Base-by-base conservation (phyloP, 2,329 filamentous ascomycete species). In the Colletotrichum sojae region DNA sequence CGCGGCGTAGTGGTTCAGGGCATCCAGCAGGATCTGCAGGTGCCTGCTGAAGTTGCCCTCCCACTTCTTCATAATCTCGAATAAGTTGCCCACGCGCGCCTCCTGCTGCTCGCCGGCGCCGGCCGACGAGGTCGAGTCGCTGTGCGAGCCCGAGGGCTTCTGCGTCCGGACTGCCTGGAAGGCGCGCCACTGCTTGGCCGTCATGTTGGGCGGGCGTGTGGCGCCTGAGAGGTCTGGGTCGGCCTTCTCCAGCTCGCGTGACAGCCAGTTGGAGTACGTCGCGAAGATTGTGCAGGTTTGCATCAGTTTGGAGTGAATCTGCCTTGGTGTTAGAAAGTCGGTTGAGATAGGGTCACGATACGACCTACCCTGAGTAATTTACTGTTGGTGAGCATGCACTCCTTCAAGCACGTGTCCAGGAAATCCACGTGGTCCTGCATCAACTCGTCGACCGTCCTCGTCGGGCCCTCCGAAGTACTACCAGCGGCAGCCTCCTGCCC, bases 371-470 rank as follows among this genome's bases (percentile, higher is more conserved):
- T 92, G 6, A 99, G 83, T 6, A 99, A 86, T 83, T 97, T 98
- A 77, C 94, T 94, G 79, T 99, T 98, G 20, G 96, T 99, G 72
- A 99, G 86, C 94, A 98, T 98, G 84, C 96, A 98, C 82, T 98
- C 96, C 82, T 98, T 99, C 75, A 99, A 85, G 79, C 96, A 99
- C 4, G 96, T 98, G 75, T 98, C 96, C 55, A 99, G 83, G 79
- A 99, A 99, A 81, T 98, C 96, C 69, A 99, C 95, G 81, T 99
- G 96, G 77, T 98, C 95, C 82, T 98, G 94, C 96, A 99, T 99
- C 77, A 99, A 83, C 82, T 98, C 94, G 76, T 99, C 96, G 1
- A 99, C 96, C 0, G 96, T 99, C 45, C 94, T 82, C 48, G 83
- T 84, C 6, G 81, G 77, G 1, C 79, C 75, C n/a, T 76, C 76